phyloP scores from a whole-genome alignment of 352 stramenopile genomes.

The Phytophthora lateralis region DNA sequence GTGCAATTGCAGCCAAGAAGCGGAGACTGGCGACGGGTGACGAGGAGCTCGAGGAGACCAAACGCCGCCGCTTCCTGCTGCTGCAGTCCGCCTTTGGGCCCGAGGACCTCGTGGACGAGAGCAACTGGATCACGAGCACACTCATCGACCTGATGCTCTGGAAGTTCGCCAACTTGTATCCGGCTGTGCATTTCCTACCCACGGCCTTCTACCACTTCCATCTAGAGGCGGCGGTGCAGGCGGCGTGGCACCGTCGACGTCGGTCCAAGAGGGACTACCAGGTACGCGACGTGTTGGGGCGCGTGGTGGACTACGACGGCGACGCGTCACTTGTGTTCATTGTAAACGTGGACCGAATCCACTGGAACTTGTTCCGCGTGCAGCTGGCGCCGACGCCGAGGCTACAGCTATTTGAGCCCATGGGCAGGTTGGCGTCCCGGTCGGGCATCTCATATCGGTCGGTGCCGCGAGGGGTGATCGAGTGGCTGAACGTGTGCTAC shows the following conservation, averaged over 20 bases:
- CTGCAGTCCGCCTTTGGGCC: constrained; percentile 59
- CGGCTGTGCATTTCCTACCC: constrained; percentile 77
- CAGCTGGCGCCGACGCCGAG: constrained; percentile 64
- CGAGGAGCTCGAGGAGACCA: constrained; percentile 27
- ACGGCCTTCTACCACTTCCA: constrained; percentile 86
- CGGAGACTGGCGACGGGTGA: constrained; percentile 12
- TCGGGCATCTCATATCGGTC: constrained; percentile 74
- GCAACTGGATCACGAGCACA: constrained; percentile 83
- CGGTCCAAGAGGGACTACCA: constrained; percentile 34
- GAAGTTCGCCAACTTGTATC: constrained; percentile 78
- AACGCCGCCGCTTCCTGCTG: constrained; percentile 30
- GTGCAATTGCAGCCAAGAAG: constrained; percentile 16
- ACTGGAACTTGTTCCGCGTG: constrained; percentile 91
- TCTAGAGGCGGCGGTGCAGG: constrained; percentile 32
- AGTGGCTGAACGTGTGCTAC: constrained; percentile 87
- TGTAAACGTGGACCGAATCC: constrained; percentile 78
- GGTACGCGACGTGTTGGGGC: constrained; percentile 76
- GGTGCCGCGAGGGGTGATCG: constrained; percentile 76
- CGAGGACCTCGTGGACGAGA: constrained; percentile 74
- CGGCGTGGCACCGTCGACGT: constrained; percentile 19
- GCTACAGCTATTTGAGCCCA: constrained; percentile 90
- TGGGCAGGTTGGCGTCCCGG: constrained; percentile 70
- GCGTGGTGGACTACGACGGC: constrained; percentile 59
- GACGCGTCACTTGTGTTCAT: constrained; percentile 81
- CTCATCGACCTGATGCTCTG: constrained; percentile 88